Conservation (phyloP, 1,284 basidiomycete species). For the Schizopora paradoxa region DNA sequence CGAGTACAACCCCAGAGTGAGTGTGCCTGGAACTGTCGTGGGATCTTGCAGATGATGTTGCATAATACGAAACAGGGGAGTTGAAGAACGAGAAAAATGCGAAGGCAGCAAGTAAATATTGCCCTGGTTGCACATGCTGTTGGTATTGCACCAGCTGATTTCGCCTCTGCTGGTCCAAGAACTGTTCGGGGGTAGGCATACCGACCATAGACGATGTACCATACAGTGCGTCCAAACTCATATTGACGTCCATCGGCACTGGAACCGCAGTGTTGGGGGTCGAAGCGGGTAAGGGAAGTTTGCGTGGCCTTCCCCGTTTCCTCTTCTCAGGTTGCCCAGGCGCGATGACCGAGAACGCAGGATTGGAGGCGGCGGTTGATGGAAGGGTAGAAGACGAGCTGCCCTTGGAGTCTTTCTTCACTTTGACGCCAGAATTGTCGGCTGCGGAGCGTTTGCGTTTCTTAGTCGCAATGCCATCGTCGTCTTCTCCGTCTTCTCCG, state of each 20-base stretch:
- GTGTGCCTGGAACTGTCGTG: slow-evolving; percentile 21
- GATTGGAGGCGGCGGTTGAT: slow-evolving; percentile 17
- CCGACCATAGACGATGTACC: not conserved
- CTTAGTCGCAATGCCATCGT: slow-evolving; percentile 35
- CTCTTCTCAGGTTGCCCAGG: slow-evolving; percentile 58
- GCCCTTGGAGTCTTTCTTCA: too few species aligned
- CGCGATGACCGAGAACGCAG: slow-evolving; percentile 10
- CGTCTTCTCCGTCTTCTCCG: slow-evolving; percentile 49
- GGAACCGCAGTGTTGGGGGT: slow-evolving; percentile 20
- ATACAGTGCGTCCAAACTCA: not conserved
- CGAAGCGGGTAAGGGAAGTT: slow-evolving; percentile 36
- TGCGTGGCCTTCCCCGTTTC: slow-evolving; percentile 72
- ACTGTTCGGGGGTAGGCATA: slow-evolving; percentile 2
- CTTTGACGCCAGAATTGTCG: slow-evolving; percentile 28
- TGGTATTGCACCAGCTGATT: slow-evolving; percentile 12
- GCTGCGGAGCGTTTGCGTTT: slow-evolving; percentile 34
- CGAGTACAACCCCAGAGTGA: slow-evolving; percentile 30
- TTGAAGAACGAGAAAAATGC: slow-evolving; percentile 75
- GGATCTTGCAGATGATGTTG: slow-evolving; percentile 28
- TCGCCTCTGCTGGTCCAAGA: slow-evolving; percentile 3
- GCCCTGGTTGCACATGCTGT: slow-evolving; percentile 32
- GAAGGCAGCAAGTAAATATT: slow-evolving; percentile 70
- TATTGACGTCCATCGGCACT: slow-evolving; percentile 9
- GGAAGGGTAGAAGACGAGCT: slow-evolving; percentile 28
- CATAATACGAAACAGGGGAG: slow-evolving; percentile 51